Base-by-base conservation (phyloP, 805 yeast species). In the Starmerella bombi region DNA sequence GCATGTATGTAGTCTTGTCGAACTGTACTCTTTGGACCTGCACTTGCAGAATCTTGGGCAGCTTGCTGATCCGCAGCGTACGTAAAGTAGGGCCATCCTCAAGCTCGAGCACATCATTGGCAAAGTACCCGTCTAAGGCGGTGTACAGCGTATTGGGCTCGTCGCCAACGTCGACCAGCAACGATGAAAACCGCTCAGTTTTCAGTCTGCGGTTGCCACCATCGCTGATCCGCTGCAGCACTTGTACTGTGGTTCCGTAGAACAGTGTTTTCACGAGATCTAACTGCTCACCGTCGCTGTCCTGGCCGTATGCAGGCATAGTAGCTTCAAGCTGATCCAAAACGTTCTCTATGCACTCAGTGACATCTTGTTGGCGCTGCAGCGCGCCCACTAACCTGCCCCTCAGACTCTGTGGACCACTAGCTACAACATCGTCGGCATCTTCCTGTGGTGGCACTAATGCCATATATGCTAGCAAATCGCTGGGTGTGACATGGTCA, bases 291-390 rank as follows among this genome's bases (percentile, higher is more conserved):
- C 85, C 86, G 20, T 62, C 66, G 4, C 23, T 36, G 15, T 45
- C 53, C 20, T 15, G 15, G 42, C 81, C 67, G 0, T 94, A 93
- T 3, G 48, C 41, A 8, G 34, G 17, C 37, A 45, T 42, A 1
- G 50, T 42, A 20, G 93, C 82, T 56, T 88, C 96, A 28, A 91
- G 64, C 58, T 88, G 97, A 48, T 79, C 81, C 12, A 86, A 66
- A 6, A 91, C 96, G 58, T 91, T 91, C 41, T 86, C 93, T 54
- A 88, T 85, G 59, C 97, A 88, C 57, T 91, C 98, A 0, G 96
- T 85, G 16, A 91, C 97, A 64, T 91, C 98, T 58, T 91, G 98
- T 57, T 91, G 98, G 49, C 93, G 48, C 37, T 51, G 52, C 28
- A 51, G 34, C 2, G 55, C 56, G 8, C 38, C 47, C 10, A 22